Percentiles rank a stretch among this genome's conserved stretches.
phyloP scores from a whole-genome alignment of 768 basidiomycete genomes.

The Lactarius indigo region DNA sequence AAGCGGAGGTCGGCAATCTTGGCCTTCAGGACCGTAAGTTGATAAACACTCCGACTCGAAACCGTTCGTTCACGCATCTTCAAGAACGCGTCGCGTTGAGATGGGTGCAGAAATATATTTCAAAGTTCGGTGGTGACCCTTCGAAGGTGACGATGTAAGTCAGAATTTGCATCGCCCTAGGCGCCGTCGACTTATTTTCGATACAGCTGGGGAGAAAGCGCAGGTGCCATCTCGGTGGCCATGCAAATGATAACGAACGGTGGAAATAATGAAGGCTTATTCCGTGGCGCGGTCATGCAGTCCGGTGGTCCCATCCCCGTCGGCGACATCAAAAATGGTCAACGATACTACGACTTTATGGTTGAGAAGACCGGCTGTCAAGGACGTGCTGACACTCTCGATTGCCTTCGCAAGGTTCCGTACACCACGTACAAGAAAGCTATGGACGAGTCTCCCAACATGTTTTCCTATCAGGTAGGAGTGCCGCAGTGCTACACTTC shows the following conservation, averaged over 20 bases:
- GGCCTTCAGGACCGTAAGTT: slow-evolving; percentile 59
- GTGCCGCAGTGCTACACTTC: too few relatives aligned
- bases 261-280: slow-evolving; percentile 38
- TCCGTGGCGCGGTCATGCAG: slow-evolving; percentile 44
- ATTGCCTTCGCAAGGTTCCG: slow-evolving; percentile 41
- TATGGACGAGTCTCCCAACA: slow-evolving; percentile 33
- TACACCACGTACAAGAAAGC: slow-evolving; percentile 34
- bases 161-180: background rate
- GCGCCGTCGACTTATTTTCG: slow-evolving; percentile 8
- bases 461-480: slow-evolving; percentile 35
- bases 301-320: slow-evolving; percentile 39
- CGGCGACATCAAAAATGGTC: slow-evolving; percentile 30
- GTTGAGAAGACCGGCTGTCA: slow-evolving; percentile 39
- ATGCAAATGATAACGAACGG: slow-evolving; percentile 43
- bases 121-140: slow-evolving; percentile 61
- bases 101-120: slow-evolving; percentile 67
- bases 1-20: slow-evolving; percentile 53
- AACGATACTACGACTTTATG: slow-evolving; percentile 42
- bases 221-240: slow-evolving; percentile 49
- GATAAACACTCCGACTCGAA: too few relatives aligned
- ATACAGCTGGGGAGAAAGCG: slow-evolving; percentile 48
- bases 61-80: background rate
- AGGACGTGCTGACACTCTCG: slow-evolving; percentile 35
- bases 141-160: slow-evolving; percentile 54
- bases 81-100: slow-evolving; percentile 53